Base-by-base conservation (phyloP, 139 green algal genomes). In the Ostreobium quekettii region DNA sequence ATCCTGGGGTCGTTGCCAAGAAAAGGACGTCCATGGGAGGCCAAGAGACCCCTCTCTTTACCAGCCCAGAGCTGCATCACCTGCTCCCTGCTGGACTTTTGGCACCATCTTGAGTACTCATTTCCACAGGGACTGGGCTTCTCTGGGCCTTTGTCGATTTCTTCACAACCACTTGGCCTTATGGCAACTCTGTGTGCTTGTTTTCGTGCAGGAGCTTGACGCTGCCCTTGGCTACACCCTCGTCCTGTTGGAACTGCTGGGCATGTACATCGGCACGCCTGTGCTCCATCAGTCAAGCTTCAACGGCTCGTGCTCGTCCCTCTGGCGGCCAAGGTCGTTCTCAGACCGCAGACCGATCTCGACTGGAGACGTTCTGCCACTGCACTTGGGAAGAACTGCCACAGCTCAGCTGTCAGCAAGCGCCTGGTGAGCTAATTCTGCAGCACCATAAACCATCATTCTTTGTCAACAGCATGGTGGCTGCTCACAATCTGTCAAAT, bases 311-410 rank as follows among this genome's bases (percentile, higher is more conserved):
- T 85, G 78, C 57, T 80, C 72, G 37, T 66, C 70, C 46, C 39
- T 87, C 2, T 90, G 84, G 84, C 72, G 84, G 73, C 84, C 83
- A 26, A 59, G 71, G 36, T 74, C 74, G 47, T 87, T 84, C 65
- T 89, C 74, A 63, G 74, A 84, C 68, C 67, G 78, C 6, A 63
- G 70, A 15, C 80, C 78, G n/a, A 24, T 39, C 22, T 68, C 62
- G 32, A 58, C 53, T 35, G 42, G 71, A 28, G 69, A 64, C 28
- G 68, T 80, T 37, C 74, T 90, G 60, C 80, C 78, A 15, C 76
- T 90, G n/a, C 78, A 76, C 48, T 31, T 78, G 49, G 69, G 5
- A 22, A 15, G 19, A 4, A 70, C 36, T 6, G 33, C 4, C 32
- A 28, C 59, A 22, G 6, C 22, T 15, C 56, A 19, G 42, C 42